Base-by-base conservation (phyloP, 345 rosid genomes). In the Hibiscus syriacus region DNA sequence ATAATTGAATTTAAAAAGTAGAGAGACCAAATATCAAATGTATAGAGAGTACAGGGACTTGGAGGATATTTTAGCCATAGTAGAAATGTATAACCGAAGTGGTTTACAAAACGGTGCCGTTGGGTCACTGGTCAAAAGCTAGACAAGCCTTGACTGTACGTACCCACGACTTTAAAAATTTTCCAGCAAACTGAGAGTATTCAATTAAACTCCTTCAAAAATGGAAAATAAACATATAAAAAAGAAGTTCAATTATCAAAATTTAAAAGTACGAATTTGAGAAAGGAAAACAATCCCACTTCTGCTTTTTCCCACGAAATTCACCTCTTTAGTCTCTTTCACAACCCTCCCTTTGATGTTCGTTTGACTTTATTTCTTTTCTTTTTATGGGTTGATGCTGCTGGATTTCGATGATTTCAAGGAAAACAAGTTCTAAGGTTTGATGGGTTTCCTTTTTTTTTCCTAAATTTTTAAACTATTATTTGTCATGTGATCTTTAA, bases 361-460 rank as follows among this genome's bases (percentile, higher is more conserved):
- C 8, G 45, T 9, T 59, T 59, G 64, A 32, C 26, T 59, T 17
- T 41, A 41, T 41, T 32, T 19, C 14, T 34, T 41, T 32, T 19
- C 14, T 34, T 17, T 56, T 59, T 36, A 27, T 19, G 27, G 64
- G 16, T 19, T 34, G 9, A 36, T 36, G 46, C 64, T 59, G 46
- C 64, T 59, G 27, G n/a, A 17, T 14, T 59, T 59, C 46, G 64
- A 34, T 2, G 64, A 36, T 59, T 34, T 59, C 46, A 59, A 59
- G 64, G 46, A 59, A 59, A 19, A 43, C 41, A 30, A 19, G 25
- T 4, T 19, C 13, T 11, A 11, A 59, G 64, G 64, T 59, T 59
- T 34, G 64, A 19, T 34, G n/a, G 64, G 63, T 12, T 17, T 46
- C 19, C 19, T 46, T 48, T 3, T 17, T 48, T n/a, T n/a, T 17